Conservation (phyloP, 2,329 filamentous ascomycete genomes). For the Ceratocystis smalleyi region DNA sequence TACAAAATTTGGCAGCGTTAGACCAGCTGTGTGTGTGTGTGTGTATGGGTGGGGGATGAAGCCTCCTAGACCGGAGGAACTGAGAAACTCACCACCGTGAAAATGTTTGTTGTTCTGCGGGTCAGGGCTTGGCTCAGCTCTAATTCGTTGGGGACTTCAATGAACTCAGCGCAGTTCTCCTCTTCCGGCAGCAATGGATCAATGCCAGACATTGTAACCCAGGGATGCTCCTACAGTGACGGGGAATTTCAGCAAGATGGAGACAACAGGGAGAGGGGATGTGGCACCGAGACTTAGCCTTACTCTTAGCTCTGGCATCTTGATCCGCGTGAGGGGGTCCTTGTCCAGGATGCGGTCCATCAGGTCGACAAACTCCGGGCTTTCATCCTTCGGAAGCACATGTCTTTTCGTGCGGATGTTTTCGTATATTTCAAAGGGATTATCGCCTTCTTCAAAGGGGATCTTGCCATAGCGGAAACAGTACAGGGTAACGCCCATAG, state of each 20-base stretch:
- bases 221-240: constrained; percentile 57
- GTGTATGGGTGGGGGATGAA: neutral
- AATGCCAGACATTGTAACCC: constrained; percentile 69
- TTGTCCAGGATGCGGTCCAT: constrained; percentile 66
- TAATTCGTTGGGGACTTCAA: constrained; percentile 74
- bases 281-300: constrained; percentile 13
- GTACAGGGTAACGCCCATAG: constrained; percentile 90
- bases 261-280: neutral
- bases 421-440: constrained; percentile 73
- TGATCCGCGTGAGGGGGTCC: constrained; percentile 67
- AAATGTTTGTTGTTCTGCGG: constrained; percentile 67
- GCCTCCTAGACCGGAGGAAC: constrained; percentile 15
- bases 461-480: constrained; percentile 80
- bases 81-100: constrained; percentile 53
- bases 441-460: constrained; percentile 61
- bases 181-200: constrained; percentile 66
- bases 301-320: constrained; percentile 68
- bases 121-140: constrained; percentile 88
- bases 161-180: constrained; percentile 68
- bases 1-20: constrained; percentile 23
- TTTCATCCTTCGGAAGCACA: constrained; percentile 45
- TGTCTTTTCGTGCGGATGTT: constrained; percentile 62
- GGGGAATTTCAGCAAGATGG: neutral
- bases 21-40: neutral
- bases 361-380: constrained; percentile 57